phyloP scores from a whole-genome alignment of 2,329 filamentous ascomycete genomes.

The Hortaea sp. region DNA sequence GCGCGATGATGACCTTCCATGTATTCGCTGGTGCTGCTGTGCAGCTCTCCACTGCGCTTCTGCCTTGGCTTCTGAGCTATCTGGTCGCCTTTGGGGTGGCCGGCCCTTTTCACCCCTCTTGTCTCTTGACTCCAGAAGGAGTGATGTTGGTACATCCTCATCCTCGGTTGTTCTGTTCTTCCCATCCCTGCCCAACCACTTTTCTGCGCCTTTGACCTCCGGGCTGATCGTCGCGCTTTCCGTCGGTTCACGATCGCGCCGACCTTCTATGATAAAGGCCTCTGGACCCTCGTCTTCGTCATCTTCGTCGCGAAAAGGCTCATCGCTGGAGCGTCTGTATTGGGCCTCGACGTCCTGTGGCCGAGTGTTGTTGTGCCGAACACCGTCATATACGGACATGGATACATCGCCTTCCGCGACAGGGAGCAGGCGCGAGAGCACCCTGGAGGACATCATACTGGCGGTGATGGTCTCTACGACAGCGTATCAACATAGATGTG shows the following conservation, averaged over 20 bases:
- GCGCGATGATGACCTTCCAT: conserved; percentile 14
- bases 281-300: conserved; percentile 49
- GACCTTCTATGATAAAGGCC: conserved; percentile 43
- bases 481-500: too few species aligned
- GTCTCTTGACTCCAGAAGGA: conserved; percentile 47
- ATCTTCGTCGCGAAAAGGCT: conserved; percentile 46
- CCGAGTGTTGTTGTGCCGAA: conserved; percentile 33
- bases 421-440: conserved; percentile 41
- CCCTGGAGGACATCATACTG: conserved; percentile 43
- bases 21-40: conserved; percentile 36
- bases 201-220: conserved; percentile 6
- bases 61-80: conserved; percentile 9
- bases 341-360: conserved; percentile 32
- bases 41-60: conserved; percentile 43
- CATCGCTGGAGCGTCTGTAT: conserved; percentile 35
- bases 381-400: conserved; percentile 29
- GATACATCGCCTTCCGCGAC: conserved; percentile 27
- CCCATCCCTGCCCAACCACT: conserved; percentile 27
- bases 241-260: conserved; percentile 29
- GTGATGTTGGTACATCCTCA: conserved; percentile 54
- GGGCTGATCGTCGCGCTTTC: conserved; percentile 32
- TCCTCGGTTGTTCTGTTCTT: conserved; percentile 38
- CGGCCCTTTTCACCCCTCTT: conserved; percentile 11
- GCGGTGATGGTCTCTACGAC: conserved; percentile 4
- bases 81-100: conserved; percentile 1